Evolutionary conservation across 2,329 filamentous ascomycete species (phyloP).

Genomic region (Talaromyces sp.): DNA sequence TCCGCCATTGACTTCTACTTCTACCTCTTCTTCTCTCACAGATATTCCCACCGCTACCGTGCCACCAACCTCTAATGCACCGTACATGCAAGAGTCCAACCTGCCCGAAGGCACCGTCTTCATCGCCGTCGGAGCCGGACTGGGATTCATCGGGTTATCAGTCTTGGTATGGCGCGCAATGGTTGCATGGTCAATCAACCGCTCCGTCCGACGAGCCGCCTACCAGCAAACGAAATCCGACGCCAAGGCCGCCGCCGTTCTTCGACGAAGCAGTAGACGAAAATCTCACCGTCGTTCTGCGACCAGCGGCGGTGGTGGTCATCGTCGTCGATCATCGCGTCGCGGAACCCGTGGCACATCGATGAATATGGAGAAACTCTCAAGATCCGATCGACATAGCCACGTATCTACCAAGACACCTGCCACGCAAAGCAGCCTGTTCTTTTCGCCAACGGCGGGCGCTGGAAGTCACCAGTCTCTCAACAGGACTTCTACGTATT

Average conservation of each 20-base stretch:
- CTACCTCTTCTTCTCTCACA: constrained; percentile 56
- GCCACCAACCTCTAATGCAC: constrained; percentile 76
- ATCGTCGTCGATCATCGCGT: constrained; percentile 18
- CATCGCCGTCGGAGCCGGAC: constrained; percentile 83
- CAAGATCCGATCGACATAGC: constrained; percentile 30
- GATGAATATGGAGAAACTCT: constrained; percentile 52
- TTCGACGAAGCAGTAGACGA: constrained; percentile 30
- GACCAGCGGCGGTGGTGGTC: too few species aligned
- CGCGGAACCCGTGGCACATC: constrained; percentile 30
- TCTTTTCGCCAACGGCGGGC: constrained; percentile 90
- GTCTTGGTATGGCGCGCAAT: constrained; percentile 83
- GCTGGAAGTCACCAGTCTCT: constrained; percentile 49
- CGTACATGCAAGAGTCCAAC: constrained; percentile 83
- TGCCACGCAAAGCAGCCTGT: constrained; percentile 67
- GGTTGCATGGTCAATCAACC: constrained; percentile 84
- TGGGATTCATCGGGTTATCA: constrained; percentile 76
- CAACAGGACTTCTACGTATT: constrained; percentile 69
- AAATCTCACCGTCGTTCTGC: constrained; percentile 27
- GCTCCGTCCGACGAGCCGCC: constrained; percentile 83
- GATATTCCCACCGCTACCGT: constrained; percentile 61
- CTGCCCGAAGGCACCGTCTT: constrained; percentile 93
- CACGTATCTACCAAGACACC: constrained; percentile 33
- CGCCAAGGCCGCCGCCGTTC: constrained; percentile 65
- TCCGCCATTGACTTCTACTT: constrained; percentile 49
- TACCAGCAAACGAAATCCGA: constrained; percentile 65